phyloP scores from a whole-genome alignment of 2,329 filamentous ascomycete genomes.

The Alternaria brassicicola region DNA sequence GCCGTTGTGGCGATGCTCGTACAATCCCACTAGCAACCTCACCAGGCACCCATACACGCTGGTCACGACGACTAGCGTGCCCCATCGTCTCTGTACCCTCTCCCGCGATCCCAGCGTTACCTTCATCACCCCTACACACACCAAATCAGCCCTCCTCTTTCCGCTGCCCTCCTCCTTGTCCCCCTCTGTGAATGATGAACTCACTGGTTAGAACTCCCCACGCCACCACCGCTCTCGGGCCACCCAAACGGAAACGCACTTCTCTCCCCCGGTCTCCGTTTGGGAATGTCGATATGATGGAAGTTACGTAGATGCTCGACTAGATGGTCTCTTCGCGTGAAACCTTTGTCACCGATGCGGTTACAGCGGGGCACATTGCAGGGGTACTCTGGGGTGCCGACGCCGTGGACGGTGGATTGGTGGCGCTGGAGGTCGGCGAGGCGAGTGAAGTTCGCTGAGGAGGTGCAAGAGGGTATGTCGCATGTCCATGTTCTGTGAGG shows the following conservation, averaged over 20 bases:
- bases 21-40: background rate
- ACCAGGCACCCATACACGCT: background rate
- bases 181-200: background rate
- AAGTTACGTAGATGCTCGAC: conserved; percentile 63
- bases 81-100: background rate
- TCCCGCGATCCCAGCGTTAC: background rate
- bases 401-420: conserved; percentile 43
- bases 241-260: conserved; percentile 39
- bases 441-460: conserved; percentile 43
- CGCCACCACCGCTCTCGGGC: conserved; percentile 19
- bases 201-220: conserved; percentile 1
- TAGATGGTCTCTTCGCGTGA: conserved; percentile 63
- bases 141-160: conserved; percentile 8
- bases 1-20: background rate
- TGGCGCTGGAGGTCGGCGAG: conserved; percentile 46
- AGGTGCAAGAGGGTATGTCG: conserved; percentile 38
- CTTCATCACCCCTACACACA: background rate
- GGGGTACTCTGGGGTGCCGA: conserved; percentile 39
- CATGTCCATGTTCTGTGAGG: conserved; percentile 41
- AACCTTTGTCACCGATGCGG: conserved; percentile 53
- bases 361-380: conserved; percentile 40
- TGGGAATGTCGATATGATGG: conserved; percentile 57
- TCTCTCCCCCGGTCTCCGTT: conserved; percentile 43
- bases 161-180: conserved; percentile 2
- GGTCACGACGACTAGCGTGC: background rate